Conservation (phyloP, 495 filamentous ascomycete species). For the Aspergillus nidulans region DNA sequence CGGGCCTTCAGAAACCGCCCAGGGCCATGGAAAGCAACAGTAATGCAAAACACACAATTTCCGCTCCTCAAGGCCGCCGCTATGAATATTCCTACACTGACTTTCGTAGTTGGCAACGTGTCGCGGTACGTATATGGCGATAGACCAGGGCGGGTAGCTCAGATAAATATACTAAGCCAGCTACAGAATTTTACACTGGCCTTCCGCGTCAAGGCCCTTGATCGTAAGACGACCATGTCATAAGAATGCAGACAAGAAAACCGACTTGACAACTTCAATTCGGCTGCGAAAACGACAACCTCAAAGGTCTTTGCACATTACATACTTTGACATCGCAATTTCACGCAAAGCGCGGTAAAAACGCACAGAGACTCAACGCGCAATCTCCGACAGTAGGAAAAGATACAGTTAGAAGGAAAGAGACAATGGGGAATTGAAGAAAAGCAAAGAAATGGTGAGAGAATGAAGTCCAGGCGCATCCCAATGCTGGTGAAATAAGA, state of each 20-base stretch:
- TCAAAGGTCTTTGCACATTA: not conserved
- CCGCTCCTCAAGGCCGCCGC: no score
- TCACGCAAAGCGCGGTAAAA: not conserved
- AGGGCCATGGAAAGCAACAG: no score
- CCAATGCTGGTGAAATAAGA: constrained; percentile 24
- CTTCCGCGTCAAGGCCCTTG: no score
- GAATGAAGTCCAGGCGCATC: constrained; percentile 29
- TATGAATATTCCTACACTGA: no score
- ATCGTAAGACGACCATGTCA: not conserved
- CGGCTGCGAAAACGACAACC: not conserved
- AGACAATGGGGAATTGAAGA: constrained; percentile 22
- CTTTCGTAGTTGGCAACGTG: no score
- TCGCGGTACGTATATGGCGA: no score
- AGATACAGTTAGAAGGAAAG: constrained; percentile 2
- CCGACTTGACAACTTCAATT: not conserved
- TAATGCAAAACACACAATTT: no score
- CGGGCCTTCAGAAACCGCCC: no score
- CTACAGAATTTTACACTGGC: no score
- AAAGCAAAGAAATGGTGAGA: constrained; percentile 21
- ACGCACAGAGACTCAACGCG: not conserved
- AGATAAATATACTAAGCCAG: no score
- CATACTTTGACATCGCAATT: not conserved
- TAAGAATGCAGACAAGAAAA: not conserved
- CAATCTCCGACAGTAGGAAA: not conserved
- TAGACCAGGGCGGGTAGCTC: no score